A percentile compares a stretch with the other conserved stretches of the same genome.
Evolutionary conservation across 1,284 basidiomycete species (phyloP).

Genomic region (Leucoagaricus sp.): DNA sequence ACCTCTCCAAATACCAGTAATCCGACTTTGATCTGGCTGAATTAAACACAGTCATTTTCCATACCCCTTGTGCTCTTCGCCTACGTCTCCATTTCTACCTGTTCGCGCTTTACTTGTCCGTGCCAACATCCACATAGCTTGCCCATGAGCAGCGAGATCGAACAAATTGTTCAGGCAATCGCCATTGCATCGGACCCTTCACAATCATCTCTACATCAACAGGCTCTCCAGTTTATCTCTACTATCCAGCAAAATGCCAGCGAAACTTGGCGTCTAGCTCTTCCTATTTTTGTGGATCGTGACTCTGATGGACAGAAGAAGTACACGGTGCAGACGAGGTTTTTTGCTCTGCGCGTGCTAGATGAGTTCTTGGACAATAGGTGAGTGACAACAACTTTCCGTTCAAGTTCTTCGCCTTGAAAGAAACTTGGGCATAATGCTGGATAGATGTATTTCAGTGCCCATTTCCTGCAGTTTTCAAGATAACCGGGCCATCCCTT

Average conservation of each 20-base stretch:
- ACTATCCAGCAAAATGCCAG: slow-evolving; percentile 74
- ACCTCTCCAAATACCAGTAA: slow-evolving; percentile 8
- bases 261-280: slow-evolving; percentile 78
- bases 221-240: slow-evolving; percentile 82
- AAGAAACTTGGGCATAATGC: neutral
- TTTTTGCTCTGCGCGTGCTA: slow-evolving; percentile 84
- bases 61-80: slow-evolving; percentile 8
- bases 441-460: neutral
- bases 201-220: slow-evolving; percentile 67
- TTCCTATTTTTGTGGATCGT: slow-evolving; percentile 71
- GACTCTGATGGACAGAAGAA: slow-evolving; percentile 59
- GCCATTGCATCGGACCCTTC: slow-evolving; percentile 81
- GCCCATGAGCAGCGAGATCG: slow-evolving; percentile 70
- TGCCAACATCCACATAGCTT: neutral
- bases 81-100: neutral
- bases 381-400: slow-evolving; percentile 46
- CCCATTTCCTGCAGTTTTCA: neutral
- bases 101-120: slow-evolving; percentile 9
- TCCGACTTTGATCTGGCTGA: slow-evolving; percentile 9
- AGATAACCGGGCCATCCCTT: neutral
- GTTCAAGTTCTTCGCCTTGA: slow-evolving; percentile 5
- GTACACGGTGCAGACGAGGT: slow-evolving; percentile 75
- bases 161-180: slow-evolving; percentile 81
- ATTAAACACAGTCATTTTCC: neutral
- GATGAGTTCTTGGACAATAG: slow-evolving; percentile 86